These are phyloP conservation scores for Quercus suber DNA, from an alignment of 306 rosid genomes.

Conservation along the genomic window DNA sequence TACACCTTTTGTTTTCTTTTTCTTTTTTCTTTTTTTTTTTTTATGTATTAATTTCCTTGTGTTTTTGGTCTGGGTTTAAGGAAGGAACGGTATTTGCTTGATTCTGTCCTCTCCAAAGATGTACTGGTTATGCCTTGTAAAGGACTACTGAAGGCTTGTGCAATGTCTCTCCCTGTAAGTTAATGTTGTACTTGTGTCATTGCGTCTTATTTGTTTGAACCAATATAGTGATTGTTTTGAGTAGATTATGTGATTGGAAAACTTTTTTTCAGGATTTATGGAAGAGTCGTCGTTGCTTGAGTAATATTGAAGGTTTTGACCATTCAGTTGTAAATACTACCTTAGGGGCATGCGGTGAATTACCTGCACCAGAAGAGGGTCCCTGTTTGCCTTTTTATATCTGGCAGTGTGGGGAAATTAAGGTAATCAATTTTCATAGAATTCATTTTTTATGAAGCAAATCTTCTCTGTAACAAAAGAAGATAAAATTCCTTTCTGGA, in stretches of 20 bases:
- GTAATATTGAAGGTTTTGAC: conserved; percentile 68
- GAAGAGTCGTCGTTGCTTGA: conserved; percentile 73
- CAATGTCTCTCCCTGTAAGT: conserved; percentile 82
- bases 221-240: not conserved
- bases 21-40: not conserved
- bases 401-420: conserved; percentile 81
- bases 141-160: conserved; percentile 78
- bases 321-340: conserved; percentile 66
- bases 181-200: not conserved
- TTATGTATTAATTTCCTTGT: not conserved
- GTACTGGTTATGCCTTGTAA: conserved; percentile 67
- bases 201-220: not conserved
- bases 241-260: conserved; percentile 12
- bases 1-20: not conserved
- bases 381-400: conserved; percentile 61
- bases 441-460: conserved; percentile 8
- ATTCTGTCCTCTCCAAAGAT: conserved; percentile 61
- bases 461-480: conserved; percentile 3
- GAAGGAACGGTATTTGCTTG: conserved; percentile 64
- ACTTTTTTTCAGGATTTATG: conserved; percentile 67
- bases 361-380: conserved; percentile 51
- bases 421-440: conserved; percentile 39
- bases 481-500: conserved; percentile 9
- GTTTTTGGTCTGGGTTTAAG: conserved; percentile 38
- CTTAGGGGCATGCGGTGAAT: conserved; percentile 76